Percentiles rank a stretch among this genome's conserved stretches.
Evolutionary conservation across 169 alveolate genomes (phyloP).

Genomic region (Plasmodium falciparum): DNA sequence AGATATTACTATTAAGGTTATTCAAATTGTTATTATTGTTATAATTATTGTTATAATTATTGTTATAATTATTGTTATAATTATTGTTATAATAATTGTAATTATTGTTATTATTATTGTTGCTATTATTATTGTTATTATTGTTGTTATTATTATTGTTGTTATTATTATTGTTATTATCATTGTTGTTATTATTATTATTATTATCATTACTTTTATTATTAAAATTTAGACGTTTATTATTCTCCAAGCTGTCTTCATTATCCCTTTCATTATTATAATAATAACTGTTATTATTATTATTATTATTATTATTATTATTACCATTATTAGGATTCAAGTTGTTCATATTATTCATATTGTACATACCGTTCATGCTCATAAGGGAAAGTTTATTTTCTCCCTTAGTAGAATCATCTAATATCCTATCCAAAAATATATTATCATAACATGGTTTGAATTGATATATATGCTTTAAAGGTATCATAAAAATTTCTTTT

Average conservation of each 20-base stretch:
- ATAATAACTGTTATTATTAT: too few relatives aligned
- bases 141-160: background rate
- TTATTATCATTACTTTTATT: conserved; percentile 9
- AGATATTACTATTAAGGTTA: background rate
- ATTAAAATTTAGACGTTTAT: background rate
- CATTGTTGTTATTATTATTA: too few relatives aligned
- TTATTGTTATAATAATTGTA: background rate
- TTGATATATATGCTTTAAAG: conserved; percentile 71
- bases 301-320: too few relatives aligned
- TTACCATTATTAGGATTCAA: too few relatives aligned
- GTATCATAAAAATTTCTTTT: conserved; percentile 72
- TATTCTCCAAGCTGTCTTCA: too few relatives aligned
- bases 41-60: background rate
- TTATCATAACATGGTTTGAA: conserved; percentile 70
- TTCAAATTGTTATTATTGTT: background rate
- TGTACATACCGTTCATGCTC: too few relatives aligned
- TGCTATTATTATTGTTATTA: background rate
- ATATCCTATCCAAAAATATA: conserved; percentile 9
- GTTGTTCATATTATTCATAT: too few relatives aligned
- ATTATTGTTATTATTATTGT: background rate
- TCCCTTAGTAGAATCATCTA: background rate
- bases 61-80: conserved; percentile 1
- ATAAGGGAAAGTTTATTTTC: background rate
- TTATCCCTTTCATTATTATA: too few relatives aligned
- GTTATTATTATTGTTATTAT: background rate